Base-by-base conservation (phyloP, 495 filamentous ascomycete genomes). In the Aspergillus steynii region DNA sequence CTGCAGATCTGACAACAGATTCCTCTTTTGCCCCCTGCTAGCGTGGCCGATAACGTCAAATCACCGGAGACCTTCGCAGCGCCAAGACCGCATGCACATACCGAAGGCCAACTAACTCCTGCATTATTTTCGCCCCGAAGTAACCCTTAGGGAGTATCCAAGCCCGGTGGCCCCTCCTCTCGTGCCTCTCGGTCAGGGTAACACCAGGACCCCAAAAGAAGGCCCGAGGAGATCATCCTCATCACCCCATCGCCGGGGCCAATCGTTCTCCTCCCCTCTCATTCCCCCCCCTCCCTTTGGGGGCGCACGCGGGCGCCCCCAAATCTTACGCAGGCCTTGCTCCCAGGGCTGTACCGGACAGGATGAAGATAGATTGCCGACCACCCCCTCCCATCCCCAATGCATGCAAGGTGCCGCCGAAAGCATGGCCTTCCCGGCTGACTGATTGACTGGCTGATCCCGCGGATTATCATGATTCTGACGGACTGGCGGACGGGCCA, bases 1-100 rank as follows among this genome's bases (percentile, higher is more conserved):
- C 46, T 61, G 59, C 53, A 61, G 53, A 61, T 56, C 59, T 55
- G 53, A 50, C 59, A 61, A 31, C 49, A 28, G 46, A 42, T 27
- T 27, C 37, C 10, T 42, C 37, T 10, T 42, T 42, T 42, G 10
- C 37, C 37, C 58, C 58, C 58, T n/a, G 50, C 51, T 60, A 60
- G 58, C 51, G 51, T 53, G 42, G 50, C 26, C 29, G 2, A 27
- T 7, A 14, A 8, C 29, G 48, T 37, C 59, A 49, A 56, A 61
- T 61, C 45, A 49, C 9, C 9, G 12, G 10, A 9, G 15, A 14
- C 12, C 25, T 7, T 34, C 37, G 25, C 45, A 27, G 31, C 46
- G 53, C 53, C 53, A 42, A 12, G 37, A 42, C 9, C 7, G 14
- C 10, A 42, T 42, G 37, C 9, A 42, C 37, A 42, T 42, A 42